Evolutionary conservation across 495 filamentous ascomycete species (phyloP), one percentile per base, ranked within the genome.

Genomic region (Aspergillus olivimuriae): DNA sequence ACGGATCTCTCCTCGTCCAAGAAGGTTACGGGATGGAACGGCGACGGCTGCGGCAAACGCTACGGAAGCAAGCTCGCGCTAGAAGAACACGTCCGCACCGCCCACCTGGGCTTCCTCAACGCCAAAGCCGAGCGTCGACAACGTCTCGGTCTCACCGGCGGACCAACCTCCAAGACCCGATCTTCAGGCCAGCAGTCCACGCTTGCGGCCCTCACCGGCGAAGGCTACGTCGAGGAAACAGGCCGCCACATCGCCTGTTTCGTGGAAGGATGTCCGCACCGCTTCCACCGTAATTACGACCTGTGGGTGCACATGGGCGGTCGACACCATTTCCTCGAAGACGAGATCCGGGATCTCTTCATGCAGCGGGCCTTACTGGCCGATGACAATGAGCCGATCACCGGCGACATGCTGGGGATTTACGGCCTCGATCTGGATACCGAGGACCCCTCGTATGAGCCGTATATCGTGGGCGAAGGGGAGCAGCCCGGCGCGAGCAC

Each of bases 81-180:
- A 0, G 85, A 89, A 62, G 83, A 88, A 35, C 89, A 95, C 50
- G 73, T 94, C 30, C 81, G 86, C 16, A 86, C 77, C 8, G 65
- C 81, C 0, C 89, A 95, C 58, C 55, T 92, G 26, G 80, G 80
- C 3, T 66, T 80, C 32, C 52, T 51, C 26, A 69, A 67, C 34
- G 52, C 65, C 40, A 70, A 71, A 58, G 67, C 67, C 2, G 64
- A 68, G 35, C 67, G 70, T 10, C 66, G 55, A 37, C 64, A 60
- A 36, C 61, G 69, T 43, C 57, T 66, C 24, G 56, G 64, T 5
- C 43, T 57, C 7, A 51, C 53, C 11, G 57, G 60, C 24, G 57
- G n/a, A 57, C 16, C 48, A 47, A 33, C 48, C 43, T 19, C 15
- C 43, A 37, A 26, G 23, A 15, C 14, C 37, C 4, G 19, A 42